Percentiles rank a stretch among this genome's conserved stretches.
phyloP scores from a whole-genome alignment of 768 basidiomycete genomes.

The Cystobasidium tubakii region DNA sequence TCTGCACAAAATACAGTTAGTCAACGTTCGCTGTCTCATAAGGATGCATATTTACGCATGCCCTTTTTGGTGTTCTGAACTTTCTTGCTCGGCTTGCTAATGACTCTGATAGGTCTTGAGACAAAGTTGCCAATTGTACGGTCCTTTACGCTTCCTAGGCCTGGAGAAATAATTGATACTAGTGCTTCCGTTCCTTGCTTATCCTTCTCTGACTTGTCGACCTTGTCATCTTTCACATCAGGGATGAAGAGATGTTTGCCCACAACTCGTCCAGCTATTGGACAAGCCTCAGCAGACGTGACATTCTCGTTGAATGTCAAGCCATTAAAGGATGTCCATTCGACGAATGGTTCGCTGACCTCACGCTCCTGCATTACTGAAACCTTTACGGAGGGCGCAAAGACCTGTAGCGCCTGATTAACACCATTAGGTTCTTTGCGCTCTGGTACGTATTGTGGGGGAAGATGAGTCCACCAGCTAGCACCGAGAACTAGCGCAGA shows the following conservation, averaged over 20 bases:
- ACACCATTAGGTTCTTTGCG: slow-evolving; percentile 62
- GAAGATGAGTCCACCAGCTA: slow-evolving; percentile 39
- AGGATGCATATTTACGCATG: slow-evolving; percentile 60
- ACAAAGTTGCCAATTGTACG: slow-evolving; percentile 81
- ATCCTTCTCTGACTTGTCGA: slow-evolving; percentile 71
- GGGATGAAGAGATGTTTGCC: slow-evolving; percentile 93
- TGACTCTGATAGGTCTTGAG: slow-evolving; percentile 93
- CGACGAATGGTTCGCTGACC: slow-evolving; percentile 68
- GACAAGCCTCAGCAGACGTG: slow-evolving; percentile 67
- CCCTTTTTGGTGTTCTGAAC: slow-evolving; percentile 86
- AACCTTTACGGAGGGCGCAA: slow-evolving; percentile 65
- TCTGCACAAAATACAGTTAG: background rate
- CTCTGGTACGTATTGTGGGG: slow-evolving; percentile 66
- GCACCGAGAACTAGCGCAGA: slow-evolving; percentile 41
- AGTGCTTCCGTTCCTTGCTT: slow-evolving; percentile 81
- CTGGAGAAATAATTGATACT: slow-evolving; percentile 70
- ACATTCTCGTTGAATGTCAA: slow-evolving; percentile 63
- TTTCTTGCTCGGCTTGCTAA: slow-evolving; percentile 97
- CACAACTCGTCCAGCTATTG: slow-evolving; percentile 85
- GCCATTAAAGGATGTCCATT: slow-evolving; percentile 80
- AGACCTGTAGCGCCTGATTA: slow-evolving; percentile 45
- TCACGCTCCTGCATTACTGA: slow-evolving; percentile 89
- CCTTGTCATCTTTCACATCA: slow-evolving; percentile 53
- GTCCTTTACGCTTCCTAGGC: slow-evolving; percentile 59
- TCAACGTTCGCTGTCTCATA: background rate